phyloP scores from a whole-genome alignment of 2,329 filamentous ascomycete genomes.

The Cryphonectria japonica region DNA sequence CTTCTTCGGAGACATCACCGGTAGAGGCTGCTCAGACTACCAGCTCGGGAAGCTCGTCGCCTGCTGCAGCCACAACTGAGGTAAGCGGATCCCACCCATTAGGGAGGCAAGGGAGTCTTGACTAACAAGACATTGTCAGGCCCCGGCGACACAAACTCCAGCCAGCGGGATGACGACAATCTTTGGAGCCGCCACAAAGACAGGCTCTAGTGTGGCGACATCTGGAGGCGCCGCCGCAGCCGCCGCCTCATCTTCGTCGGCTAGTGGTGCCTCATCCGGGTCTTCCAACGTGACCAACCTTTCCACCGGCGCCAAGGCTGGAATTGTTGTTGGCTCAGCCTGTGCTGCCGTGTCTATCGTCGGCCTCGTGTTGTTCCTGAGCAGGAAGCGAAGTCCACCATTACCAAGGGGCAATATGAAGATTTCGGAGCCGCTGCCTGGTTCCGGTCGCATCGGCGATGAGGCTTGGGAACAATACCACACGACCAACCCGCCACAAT shows the following conservation, averaged over 20 bases:
- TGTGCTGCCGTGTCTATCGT: constrained; percentile 45
- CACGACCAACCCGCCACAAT: constrained; percentile 38
- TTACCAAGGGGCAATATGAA: constrained; percentile 39
- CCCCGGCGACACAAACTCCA: background rate
- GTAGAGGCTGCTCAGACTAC: constrained; percentile 8
- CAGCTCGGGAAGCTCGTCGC: constrained; percentile 12
- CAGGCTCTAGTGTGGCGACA: constrained; percentile 10
- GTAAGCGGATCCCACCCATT: constrained; percentile 12
- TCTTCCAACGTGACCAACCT: constrained; percentile 32
- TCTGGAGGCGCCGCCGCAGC: constrained; percentile 18
- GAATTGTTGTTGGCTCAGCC: constrained; percentile 54
- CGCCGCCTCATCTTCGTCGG: constrained; percentile 16
- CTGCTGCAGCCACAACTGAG: constrained; percentile 15
- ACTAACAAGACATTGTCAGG: background rate
- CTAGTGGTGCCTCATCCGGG: constrained; percentile 12
- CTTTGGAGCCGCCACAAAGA: constrained; percentile 5
- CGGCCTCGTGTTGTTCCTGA: constrained; percentile 46
- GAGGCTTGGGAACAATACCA: constrained; percentile 34
- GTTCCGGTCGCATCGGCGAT: constrained; percentile 46
- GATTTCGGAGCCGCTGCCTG: constrained; percentile 57
- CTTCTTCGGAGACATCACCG: constrained; percentile 19
- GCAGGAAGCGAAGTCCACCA: constrained; percentile 37
- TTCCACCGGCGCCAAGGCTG: constrained; percentile 50
- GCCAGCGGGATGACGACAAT: constrained; percentile 22
- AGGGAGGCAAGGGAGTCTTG: too few species aligned